Base-by-base conservation (phyloP, 75 land plant species). In the Pinus tabuliformis region DNA sequence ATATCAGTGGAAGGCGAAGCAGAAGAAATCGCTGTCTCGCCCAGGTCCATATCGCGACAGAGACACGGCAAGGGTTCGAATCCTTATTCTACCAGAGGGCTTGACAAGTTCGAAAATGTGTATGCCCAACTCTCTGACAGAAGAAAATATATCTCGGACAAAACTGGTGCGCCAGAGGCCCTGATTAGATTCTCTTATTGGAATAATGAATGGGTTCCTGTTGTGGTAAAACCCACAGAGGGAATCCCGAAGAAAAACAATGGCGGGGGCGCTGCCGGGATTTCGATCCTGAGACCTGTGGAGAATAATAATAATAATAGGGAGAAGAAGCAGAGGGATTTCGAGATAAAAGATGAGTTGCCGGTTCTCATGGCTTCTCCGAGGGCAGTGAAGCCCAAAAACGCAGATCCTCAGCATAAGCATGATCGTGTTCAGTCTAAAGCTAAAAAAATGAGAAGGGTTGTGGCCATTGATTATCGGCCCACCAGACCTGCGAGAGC, bases 51-150 rank as follows among this genome's bases (percentile, higher is more conserved):
- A 45, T 45, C 8, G 8, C 49, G 6, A 45, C 49, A 45, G 49
- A 45, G 49, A 45, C 0, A 45, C 1, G 49, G 49, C 1, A 45
- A 45, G 49, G 49, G 49, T 17, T 20, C 9, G 17, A 76, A 76
- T 65, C 78, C 78, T 18, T 76, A 52, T 49, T 59, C 78, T 2
- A 20, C 56, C 37, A n/a, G 49, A 11, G 78, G 78, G 11, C 72
- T 76, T 52, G 78, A 76, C 12, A 76, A 62, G n/a, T 76, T 76
- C 33, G 71, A 71, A 22, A n/a, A 6, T 20, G 39, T 76, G 16
- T 16, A 22, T 61, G 72, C 70, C 3, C 70, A 76, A 21, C 71
- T 76, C 17, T 39, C 62, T 28, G 78, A 70, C 2, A 76, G 45
- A 22, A 62, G 78, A 22, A 56, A 63, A 28, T 24, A 76, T 37